Percentiles rank a stretch among this genome's conserved stretches.
These are phyloP conservation scores for Naematelia aurantialba DNA, from an alignment of 768 basidiomycete species.

Conservation along the genomic window DNA sequence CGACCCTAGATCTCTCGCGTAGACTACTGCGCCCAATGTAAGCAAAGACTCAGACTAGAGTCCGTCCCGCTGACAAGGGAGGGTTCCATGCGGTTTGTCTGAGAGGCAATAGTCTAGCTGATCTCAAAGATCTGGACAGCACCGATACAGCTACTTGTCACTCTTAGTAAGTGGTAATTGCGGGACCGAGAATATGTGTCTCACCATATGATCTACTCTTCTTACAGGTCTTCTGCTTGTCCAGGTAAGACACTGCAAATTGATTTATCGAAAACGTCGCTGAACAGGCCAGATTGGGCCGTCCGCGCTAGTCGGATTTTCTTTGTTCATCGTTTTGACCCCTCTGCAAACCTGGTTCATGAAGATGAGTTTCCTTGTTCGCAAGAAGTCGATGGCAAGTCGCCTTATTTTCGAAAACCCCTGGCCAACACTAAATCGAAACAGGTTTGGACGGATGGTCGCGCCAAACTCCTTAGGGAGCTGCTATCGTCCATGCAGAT, in stretches of 20 bases:
- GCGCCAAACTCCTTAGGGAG: constrained; percentile 65
- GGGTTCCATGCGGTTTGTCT: constrained; percentile 55
- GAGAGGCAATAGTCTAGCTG: constrained; percentile 1
- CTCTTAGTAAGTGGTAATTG: constrained; percentile 54
- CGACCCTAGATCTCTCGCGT: constrained; percentile 35
- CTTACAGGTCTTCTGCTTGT: constrained; percentile 1
- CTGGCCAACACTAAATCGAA: not conserved
- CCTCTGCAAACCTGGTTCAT: constrained; percentile 66
- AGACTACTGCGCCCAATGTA: constrained; percentile 60
- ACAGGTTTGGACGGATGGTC: constrained; percentile 60
- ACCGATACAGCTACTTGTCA: constrained; percentile 61
- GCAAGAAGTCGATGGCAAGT: constrained; percentile 56
- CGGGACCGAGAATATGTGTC: constrained; percentile 5
- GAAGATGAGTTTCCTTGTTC: constrained; percentile 58
- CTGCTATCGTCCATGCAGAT: constrained; percentile 65
- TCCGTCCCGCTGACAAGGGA: not conserved
- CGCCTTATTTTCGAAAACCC: not conserved
- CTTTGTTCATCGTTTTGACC: constrained; percentile 61
- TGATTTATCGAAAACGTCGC: not conserved
- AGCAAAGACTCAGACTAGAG: constrained; percentile 9
- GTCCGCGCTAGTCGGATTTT: constrained; percentile 67
- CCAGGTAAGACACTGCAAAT: constrained; percentile 8
- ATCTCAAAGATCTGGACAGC: constrained; percentile 60
- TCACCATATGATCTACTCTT: constrained; percentile 4
- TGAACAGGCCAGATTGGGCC: constrained; percentile 58